Base-by-base conservation (phyloP, 306 rosid species). In the Abrus pulchellus region DNA sequence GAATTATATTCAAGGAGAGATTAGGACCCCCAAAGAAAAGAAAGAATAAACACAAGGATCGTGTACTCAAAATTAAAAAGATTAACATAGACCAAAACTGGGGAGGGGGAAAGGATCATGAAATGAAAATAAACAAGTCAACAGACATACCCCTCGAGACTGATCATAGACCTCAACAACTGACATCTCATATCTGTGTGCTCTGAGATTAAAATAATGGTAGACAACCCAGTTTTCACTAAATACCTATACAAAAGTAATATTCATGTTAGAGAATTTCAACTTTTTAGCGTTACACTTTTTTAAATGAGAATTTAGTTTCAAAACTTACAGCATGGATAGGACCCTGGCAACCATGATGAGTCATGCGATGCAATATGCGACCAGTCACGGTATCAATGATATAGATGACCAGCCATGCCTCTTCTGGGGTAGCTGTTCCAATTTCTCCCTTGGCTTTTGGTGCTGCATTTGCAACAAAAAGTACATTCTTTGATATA, bases 141-240 rank as follows among this genome's bases (percentile, higher is more conserved):
- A 66, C 78, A 74, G 55, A 68, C 97, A 71, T 95, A 94, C 98
- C 88, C 92, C 99, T 27, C 98, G 93, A 64, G 99, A 93, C 83
- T 92, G 97, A 86, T 96, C 99, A 53, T 92, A 96, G 83, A 96
- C 84, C 88, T 96, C 99, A n/a, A 96, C 82, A 68, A 96, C 97
- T 57, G 99, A 92, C 92, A 93, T 92, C 93, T 96, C 99, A 60
- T 87, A 88, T 93, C 98, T 90, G 89, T 96, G 99, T 44, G 98
- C 99, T 86, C 94, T 93, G 77, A 96, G 97, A 83, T 96, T 96
- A 72, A 93, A 96, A 89, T 96, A 96, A 90, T 96, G 99, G 83
- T 92, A 96, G 78, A 96, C 97, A 85, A 96, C 97, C 99, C 99
- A 96, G 74, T 96, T 96, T 90, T 96, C 99, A 68, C 99, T 93